phyloP scores from a whole-genome alignment of 1,139 yeast genomes.

The Protomyces inouyei region DNA sequence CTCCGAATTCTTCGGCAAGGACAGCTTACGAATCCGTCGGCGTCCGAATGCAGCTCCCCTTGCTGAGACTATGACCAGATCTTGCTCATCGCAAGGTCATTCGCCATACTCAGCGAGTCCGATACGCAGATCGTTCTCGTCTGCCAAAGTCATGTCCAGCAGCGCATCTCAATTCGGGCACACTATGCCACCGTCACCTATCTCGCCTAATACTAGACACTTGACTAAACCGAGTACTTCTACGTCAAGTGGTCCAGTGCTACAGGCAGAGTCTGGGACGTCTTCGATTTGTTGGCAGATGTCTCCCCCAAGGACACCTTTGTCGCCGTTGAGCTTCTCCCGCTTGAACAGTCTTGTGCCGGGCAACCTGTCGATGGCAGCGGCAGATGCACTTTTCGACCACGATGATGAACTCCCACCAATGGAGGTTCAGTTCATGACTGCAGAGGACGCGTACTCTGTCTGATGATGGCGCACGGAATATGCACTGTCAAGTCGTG shows the following conservation, averaged over 20 bases:
- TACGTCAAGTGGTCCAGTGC: too few relatives aligned
- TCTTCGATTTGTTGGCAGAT: too few relatives aligned
- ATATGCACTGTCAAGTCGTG: too few relatives aligned
- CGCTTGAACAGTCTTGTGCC: slow-evolving; percentile 7
- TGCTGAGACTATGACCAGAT: background rate
- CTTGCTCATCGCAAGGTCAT: background rate
- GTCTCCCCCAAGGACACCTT: slow-evolving; percentile 21
- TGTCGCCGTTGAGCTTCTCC: slow-evolving; percentile 6
- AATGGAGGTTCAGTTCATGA: background rate
- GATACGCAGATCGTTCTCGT: slow-evolving; percentile 1
- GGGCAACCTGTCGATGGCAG: background rate
- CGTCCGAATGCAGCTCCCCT: background rate
- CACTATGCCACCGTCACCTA: slow-evolving; percentile 12
- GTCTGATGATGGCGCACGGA: background rate
- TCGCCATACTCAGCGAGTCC: slow-evolving; percentile 18
- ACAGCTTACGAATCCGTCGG: background rate
- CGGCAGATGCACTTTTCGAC: background rate
- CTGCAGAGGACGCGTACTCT: background rate
- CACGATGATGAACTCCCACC: background rate
- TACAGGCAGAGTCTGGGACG: too few relatives aligned
- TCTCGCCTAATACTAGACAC: background rate
- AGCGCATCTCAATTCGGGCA: background rate
- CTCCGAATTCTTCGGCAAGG: background rate
- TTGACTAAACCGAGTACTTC: too few relatives aligned
- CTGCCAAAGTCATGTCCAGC: slow-evolving; percentile 2